Evolutionary conservation across 2,329 filamentous ascomycete genomes (phyloP).

Genomic region (Chaetomium strumarium): DNA sequence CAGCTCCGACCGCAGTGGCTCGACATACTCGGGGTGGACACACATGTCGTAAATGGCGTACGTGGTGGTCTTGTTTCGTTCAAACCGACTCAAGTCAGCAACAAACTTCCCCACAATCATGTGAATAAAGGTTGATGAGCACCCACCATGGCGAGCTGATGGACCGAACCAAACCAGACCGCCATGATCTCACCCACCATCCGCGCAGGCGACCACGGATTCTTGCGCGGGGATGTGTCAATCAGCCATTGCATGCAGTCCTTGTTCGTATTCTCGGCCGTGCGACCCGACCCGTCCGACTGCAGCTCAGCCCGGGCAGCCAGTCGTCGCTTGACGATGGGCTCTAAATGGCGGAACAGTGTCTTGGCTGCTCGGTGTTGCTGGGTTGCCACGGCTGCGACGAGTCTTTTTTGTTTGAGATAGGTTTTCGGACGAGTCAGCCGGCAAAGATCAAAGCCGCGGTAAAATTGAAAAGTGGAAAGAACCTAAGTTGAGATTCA

Average conservation of each 20-base stretch:
- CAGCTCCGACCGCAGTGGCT: background rate
- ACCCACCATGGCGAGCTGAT: background rate
- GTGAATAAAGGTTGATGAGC: background rate
- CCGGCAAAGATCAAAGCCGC: too few species aligned
- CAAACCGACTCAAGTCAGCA: background rate
- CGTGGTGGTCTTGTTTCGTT: background rate
- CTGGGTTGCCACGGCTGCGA: too few species aligned
- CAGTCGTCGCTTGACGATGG: too few species aligned
- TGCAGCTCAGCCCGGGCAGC: too few species aligned
- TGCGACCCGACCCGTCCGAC: too few species aligned
- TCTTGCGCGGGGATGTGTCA: background rate
- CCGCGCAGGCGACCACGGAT: background rate
- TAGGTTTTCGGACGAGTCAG: too few species aligned
- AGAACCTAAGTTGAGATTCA: background rate
- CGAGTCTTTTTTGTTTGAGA: too few species aligned
- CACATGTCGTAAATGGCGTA: background rate
- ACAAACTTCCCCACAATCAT: background rate
- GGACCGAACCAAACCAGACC: background rate
- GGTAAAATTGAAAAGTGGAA: background rate
- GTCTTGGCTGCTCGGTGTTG: too few species aligned
- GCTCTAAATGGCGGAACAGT: too few species aligned
- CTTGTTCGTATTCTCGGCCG: background rate
- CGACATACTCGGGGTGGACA: background rate
- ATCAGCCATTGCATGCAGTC: background rate
- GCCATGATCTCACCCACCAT: background rate